Percentiles rank a stretch among this genome's conserved stretches.
Conservation (phyloP, 2,329 filamentous ascomycete genomes). For the Trichophaea hybrida region DNA sequence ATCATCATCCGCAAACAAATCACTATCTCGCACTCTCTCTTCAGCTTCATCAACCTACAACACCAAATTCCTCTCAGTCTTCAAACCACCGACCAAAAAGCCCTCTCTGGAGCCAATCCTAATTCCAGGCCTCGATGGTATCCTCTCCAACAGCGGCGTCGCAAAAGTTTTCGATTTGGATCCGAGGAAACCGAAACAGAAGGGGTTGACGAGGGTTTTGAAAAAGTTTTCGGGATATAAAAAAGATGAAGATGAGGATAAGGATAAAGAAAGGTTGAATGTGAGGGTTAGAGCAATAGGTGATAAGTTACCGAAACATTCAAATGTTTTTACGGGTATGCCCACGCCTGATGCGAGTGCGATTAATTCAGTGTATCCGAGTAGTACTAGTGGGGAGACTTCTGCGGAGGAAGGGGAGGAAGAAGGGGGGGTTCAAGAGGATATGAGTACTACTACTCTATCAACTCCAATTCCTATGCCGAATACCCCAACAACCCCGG, state of each 20-base stretch:
- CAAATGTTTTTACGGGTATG: slow-evolving; percentile 19
- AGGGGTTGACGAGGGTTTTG: not conserved
- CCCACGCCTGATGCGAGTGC: slow-evolving; percentile 16
- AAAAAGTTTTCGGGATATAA: not conserved
- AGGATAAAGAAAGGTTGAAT: not conserved
- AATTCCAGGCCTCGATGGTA: slow-evolving; percentile 13
- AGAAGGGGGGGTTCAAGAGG: not conserved
- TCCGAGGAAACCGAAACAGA: slow-evolving; percentile 2
- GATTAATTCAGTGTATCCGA: slow-evolving; percentile 7
- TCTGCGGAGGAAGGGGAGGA: not conserved
- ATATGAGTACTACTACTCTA: not conserved
- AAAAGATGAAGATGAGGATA: not conserved
- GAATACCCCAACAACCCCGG: not conserved
- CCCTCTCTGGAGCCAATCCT: slow-evolving; percentile 10
- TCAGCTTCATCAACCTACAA: not conserved
- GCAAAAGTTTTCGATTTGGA: slow-evolving; percentile 20
- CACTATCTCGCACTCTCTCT: not conserved
- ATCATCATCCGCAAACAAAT: too few relatives aligned
- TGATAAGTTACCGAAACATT: slow-evolving; percentile 17
- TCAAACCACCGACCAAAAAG: not conserved
- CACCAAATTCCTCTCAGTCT: not conserved
- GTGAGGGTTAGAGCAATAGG: slow-evolving; percentile 1
- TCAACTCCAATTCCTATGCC: not conserved
- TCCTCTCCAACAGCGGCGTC: slow-evolving; percentile 15
- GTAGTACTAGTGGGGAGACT: not conserved